Conservation (phyloP, 495 filamentous ascomycete species). For the Penicillium daleae region DNA sequence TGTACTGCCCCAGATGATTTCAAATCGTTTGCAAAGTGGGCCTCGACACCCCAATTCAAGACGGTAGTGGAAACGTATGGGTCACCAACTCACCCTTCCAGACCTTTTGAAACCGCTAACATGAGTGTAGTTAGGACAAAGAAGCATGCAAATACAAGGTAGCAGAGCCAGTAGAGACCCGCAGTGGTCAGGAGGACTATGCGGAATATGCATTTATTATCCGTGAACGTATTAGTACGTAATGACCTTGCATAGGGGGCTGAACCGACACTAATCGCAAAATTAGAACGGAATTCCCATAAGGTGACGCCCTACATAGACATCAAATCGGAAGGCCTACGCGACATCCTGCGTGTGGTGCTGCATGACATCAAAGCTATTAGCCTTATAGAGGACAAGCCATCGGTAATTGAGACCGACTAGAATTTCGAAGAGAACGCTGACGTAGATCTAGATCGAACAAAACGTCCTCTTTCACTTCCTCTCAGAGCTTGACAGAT, state of each 20-base stretch:
- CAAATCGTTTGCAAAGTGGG: conserved; percentile 30
- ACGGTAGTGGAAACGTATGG: conserved; percentile 28
- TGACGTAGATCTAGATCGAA: conserved; percentile 33
- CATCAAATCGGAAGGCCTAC: conserved; percentile 35
- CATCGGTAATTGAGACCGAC: conserved; percentile 24
- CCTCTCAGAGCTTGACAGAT: conserved; percentile 34
- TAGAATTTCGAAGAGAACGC: conserved; percentile 15
- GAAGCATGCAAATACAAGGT: conserved; percentile 33
- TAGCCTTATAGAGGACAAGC: conserved; percentile 34
- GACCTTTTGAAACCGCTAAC: conserved; percentile 17
- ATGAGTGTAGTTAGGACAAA: conserved; percentile 27
- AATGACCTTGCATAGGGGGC: not conserved
- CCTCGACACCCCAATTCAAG: conserved; percentile 27
- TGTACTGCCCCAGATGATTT: conserved; percentile 30
- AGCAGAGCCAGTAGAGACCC: conserved; percentile 18
- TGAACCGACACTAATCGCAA: not conserved
- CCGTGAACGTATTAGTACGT: conserved; percentile 30
- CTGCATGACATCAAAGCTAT: conserved; percentile 35
- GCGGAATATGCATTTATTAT: conserved; percentile 33
- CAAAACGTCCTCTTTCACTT: conserved; percentile 39
- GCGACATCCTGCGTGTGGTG: conserved; percentile 34
- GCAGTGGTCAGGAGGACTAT: conserved; percentile 23
- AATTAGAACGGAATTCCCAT: conserved; percentile 29
- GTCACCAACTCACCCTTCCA: conserved; percentile 15
- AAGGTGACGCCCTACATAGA: conserved; percentile 29